These are phyloP conservation scores for Tetratostichococcus sp. DNA, from an alignment of 139 green algal genomes.

Conservation along the genomic window DNA sequence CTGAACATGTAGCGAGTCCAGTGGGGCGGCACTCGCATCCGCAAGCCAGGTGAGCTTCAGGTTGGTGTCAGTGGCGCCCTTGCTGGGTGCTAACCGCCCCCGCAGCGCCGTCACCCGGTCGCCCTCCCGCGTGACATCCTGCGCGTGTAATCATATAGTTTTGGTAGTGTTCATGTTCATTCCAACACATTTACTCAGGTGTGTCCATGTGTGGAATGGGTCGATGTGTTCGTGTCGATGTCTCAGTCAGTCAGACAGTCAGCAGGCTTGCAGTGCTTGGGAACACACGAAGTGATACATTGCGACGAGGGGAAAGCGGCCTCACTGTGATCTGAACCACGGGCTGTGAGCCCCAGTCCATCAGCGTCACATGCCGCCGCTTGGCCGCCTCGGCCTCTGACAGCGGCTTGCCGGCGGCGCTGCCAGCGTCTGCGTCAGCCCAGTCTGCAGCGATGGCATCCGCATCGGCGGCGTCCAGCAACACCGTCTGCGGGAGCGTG, in stretches of 20 bases:
- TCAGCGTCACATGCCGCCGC: constrained; percentile 86
- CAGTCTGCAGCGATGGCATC: background rate
- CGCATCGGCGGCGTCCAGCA: constrained; percentile 65
- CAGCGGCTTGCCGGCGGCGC: background rate
- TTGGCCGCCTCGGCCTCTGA: background rate
- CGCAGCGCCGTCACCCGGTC: constrained; percentile 40
- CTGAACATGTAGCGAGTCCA: too few relatives aligned
- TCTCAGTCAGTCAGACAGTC: too few relatives aligned
- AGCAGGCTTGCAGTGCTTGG: too few relatives aligned
- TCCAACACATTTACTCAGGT: too few relatives aligned
- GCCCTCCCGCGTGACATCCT: background rate
- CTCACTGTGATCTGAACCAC: background rate
- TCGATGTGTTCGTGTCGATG: too few relatives aligned
- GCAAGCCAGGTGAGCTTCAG: constrained; percentile 97
- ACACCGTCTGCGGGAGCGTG: constrained; percentile 35
- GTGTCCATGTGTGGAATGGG: too few relatives aligned
- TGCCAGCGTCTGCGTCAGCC: background rate
- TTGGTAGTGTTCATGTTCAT: too few relatives aligned
- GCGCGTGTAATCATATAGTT: too few relatives aligned
- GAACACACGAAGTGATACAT: too few relatives aligned
- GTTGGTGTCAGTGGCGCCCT: constrained; percentile 93
- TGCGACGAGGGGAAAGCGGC: too few relatives aligned
- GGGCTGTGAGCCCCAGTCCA: constrained; percentile 94
- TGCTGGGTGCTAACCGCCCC: constrained; percentile 77
- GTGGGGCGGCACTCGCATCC: constrained; percentile 42